These are phyloP conservation scores for Colletotrichum viniferum DNA, from an alignment of 2,329 filamentous ascomycete species.

Conservation along the genomic window DNA sequence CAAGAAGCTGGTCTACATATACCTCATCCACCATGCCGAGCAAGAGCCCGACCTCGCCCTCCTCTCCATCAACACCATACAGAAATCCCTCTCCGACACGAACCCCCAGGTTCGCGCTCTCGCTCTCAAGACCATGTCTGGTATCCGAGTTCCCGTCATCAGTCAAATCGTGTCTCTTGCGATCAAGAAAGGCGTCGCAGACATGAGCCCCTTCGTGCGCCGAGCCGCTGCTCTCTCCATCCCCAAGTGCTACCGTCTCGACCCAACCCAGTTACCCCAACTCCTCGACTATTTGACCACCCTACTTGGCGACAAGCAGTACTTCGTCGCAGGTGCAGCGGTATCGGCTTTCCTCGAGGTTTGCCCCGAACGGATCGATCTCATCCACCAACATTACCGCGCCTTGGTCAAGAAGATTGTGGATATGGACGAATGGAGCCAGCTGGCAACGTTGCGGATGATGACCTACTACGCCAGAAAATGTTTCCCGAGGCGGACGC, in stretches of 20 bases:
- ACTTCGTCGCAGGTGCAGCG: slow-evolving; percentile 94
- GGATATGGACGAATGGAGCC: slow-evolving; percentile 99
- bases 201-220: slow-evolving; percentile 94
- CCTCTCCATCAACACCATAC: slow-evolving; percentile 97
- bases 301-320: slow-evolving; percentile 88
- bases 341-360: slow-evolving; percentile 88
- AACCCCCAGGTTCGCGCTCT: slow-evolving; percentile 91
- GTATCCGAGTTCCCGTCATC: slow-evolving; percentile 95
- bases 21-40: slow-evolving; percentile 95
- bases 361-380: slow-evolving; percentile 84
- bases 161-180: slow-evolving; percentile 95
- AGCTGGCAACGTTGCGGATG: slow-evolving; percentile 80
- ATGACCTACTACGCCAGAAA: slow-evolving; percentile 84
- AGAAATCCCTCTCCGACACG: slow-evolving; percentile 92
- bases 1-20: slow-evolving; percentile 98
- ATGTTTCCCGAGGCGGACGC: slow-evolving; percentile 80
- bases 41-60: slow-evolving; percentile 94
- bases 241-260: slow-evolving; percentile 92
- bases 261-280: slow-evolving; percentile 84
- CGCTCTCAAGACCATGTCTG: slow-evolving; percentile 94
- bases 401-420: slow-evolving; percentile 86
- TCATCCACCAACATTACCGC: slow-evolving; percentile 91
- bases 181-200: slow-evolving; percentile 90
- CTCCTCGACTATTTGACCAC: slow-evolving; percentile 80
- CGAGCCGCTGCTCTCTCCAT: slow-evolving; percentile 93